Evolutionary conservation across 306 rosid genomes (phyloP), one percentile per base, ranked within the genome.

Genomic region (Gleditsia sinensis): DNA sequence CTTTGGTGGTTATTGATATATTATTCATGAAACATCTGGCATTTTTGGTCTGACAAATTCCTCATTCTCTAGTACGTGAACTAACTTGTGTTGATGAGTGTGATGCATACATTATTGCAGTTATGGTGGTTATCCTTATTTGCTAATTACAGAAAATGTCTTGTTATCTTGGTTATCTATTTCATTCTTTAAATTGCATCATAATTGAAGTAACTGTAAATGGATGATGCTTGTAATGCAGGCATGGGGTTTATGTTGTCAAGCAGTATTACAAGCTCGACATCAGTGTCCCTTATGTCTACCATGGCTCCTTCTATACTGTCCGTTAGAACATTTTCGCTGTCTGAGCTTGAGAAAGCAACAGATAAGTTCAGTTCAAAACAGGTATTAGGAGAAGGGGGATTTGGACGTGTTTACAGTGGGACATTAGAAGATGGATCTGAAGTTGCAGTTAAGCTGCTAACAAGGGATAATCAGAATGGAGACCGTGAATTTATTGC

Each of bases 381-480:
- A 79, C 86, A 91, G 79, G 33, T 94, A 66, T 76, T 94, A 79
- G 98, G 98, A 48, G 98, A 91, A 88, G 97, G 98, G 66, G 98
- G 98, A 77, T 94, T 91, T 85, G 98, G 98, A 36, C 88, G 96
- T 42, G 98, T 94, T 78, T 94, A 88, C 82, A 71, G 4, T 75
- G 98, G 97, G 51, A 83, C 82, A 72, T 76, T 94, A 85, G 92
- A 88, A 63, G 96, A 88, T 86, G 92, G 94, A 80, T 77, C 78
- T 81, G 97, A 89, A 87, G 96, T 86, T 76, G 98, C 97, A 16
- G 97, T 91, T 78, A 94, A 94, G 85, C 74, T 89, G 72, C 96
- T 94, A 66, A 91, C 90, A 4, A 82, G 85, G 83, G 88, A 81
- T 66, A 78, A 78, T 77, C 94, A 87, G 72, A 94, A 88, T 84